These are phyloP conservation scores for Lactifluus piperatus DNA, from an alignment of 768 basidiomycete genomes.

Conservation along the genomic window DNA sequence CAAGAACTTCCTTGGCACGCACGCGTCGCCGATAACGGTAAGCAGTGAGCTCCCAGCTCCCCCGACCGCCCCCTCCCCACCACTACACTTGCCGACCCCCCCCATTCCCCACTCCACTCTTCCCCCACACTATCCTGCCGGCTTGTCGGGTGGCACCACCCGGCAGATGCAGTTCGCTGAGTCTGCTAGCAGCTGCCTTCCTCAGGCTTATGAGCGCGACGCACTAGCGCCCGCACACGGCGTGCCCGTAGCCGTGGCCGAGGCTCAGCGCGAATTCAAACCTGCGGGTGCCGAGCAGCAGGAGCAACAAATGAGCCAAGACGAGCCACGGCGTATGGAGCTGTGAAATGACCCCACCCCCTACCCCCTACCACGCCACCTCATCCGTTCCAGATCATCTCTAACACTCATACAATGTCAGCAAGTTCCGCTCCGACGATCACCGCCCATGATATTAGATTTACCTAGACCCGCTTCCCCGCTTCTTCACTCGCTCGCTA, in stretches of 20 bases:
- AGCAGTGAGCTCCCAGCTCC: slow-evolving; percentile 26
- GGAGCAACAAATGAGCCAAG: not conserved
- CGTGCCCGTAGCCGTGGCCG: not conserved
- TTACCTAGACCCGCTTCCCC: not conserved
- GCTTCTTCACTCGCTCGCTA: not conserved
- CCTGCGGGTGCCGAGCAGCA: not conserved
- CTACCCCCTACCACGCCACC: too few species aligned
- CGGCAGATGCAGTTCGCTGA: slow-evolving; percentile 5
- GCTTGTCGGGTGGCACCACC: not conserved
- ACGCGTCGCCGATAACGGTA: slow-evolving; percentile 40
- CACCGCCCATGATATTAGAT: not conserved
- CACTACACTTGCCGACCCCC: not conserved
- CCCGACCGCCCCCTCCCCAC: not conserved
- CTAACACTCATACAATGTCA: too few species aligned
- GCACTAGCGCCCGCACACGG: not conserved
- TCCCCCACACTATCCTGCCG: not conserved
- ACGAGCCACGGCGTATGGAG: not conserved
- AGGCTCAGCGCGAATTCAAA: not conserved
- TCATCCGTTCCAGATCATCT: too few species aligned
- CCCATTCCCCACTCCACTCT: not conserved
- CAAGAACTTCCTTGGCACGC: slow-evolving; percentile 69
- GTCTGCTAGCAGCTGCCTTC: not conserved
- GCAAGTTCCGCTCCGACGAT: not conserved
- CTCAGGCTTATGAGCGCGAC: slow-evolving; percentile 3
- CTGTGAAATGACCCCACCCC: too few species aligned